These are phyloP conservation scores for Alloteropsis semialata DNA, from an alignment of 176 grass and related monocot genomes.

Conservation along the genomic window DNA sequence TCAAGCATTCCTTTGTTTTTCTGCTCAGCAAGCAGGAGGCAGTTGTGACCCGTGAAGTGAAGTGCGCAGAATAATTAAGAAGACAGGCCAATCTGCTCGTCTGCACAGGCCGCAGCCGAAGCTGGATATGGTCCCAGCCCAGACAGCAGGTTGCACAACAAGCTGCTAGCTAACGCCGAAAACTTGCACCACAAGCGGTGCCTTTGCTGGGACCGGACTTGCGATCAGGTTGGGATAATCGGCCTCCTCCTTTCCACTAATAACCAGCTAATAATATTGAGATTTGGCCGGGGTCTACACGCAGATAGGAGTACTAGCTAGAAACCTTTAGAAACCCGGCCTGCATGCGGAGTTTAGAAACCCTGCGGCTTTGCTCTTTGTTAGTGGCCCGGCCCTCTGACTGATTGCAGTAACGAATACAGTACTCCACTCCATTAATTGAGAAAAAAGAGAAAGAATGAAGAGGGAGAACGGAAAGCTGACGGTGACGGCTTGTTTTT, in stretches of 20 bases:
- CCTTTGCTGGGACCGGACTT: neutral
- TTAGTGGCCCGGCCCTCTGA: neutral
- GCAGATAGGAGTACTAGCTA: neutral
- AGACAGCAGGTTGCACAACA: neutral
- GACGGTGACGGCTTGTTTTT: neutral
- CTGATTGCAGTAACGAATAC: slow-evolving; percentile 13
- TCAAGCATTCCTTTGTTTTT: neutral
- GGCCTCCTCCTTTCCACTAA: neutral
- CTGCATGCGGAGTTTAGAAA: neutral
- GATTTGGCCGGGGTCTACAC: neutral
- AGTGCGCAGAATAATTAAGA: neutral
- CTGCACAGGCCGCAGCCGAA: neutral
- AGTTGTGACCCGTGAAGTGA: neutral
- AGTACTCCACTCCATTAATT: neutral
- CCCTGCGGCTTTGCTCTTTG: neutral
- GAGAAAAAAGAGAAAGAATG: neutral
- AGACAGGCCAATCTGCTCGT: neutral
- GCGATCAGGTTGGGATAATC: neutral
- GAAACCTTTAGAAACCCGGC: neutral
- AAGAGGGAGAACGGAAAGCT: neutral
- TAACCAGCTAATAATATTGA: neutral
- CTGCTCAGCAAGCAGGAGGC: neutral
- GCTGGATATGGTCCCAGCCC: neutral
- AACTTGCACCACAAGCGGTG: slow-evolving; percentile 34
- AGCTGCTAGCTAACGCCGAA: neutral